Percentiles rank a stretch among this genome's conserved stretches.
Conservation (phyloP, 108 stramenopile species). For the Poteriospumella lacustris region DNA sequence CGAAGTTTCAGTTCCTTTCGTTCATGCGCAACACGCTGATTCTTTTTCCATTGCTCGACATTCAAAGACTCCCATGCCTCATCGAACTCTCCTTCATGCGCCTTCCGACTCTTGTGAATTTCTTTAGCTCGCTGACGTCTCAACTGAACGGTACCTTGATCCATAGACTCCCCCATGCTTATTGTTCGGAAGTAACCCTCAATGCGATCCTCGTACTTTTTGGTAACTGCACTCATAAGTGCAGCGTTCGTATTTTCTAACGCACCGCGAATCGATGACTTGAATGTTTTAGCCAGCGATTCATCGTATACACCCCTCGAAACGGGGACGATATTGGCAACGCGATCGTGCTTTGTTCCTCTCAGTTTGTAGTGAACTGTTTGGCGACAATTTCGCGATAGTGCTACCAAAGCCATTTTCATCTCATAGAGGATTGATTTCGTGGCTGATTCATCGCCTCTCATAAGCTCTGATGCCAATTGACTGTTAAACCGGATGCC, state of each 20-base stretch:
- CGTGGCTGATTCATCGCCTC: background rate
- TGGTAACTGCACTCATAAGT: background rate
- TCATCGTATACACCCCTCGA: background rate
- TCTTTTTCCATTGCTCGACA: constrained; percentile 22
- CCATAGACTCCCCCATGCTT: background rate
- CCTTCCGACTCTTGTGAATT: background rate
- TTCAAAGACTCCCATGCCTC: constrained; percentile 26
- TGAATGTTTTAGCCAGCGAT: background rate
- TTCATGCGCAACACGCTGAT: background rate
- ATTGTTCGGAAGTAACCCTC: background rate
- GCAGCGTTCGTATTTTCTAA: background rate
- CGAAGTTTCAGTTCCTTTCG: background rate
- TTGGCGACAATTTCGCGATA: background rate
- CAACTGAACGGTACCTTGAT: background rate
- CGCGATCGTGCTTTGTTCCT: background rate
- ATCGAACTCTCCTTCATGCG: constrained; percentile 20
- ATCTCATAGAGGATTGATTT: constrained; percentile 9
- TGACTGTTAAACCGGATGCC: constrained; percentile 10
- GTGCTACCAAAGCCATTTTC: background rate
- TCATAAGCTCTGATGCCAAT: background rate
- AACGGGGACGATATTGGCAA: background rate
- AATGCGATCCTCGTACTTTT: background rate
- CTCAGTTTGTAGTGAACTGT: background rate
- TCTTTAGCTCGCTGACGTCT: background rate
- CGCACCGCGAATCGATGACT: background rate